Base-by-base conservation (phyloP, 768 basidiomycete genomes). In the Mycena belliarum region DNA sequence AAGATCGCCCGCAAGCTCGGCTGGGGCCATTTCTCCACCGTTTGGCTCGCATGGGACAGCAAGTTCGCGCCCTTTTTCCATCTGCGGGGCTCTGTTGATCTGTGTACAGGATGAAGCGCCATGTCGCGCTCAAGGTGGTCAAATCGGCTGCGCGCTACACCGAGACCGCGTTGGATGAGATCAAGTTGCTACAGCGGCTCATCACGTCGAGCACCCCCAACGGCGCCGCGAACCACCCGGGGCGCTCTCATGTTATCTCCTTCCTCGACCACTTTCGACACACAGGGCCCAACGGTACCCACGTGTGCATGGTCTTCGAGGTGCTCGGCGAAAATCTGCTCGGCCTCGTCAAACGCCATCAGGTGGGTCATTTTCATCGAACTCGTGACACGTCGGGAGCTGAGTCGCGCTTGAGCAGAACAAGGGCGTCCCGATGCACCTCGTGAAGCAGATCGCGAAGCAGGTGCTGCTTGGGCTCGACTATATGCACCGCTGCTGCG, bases 291-390 rank as follows among this genome's bases (percentile, higher is more conserved):
- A 97, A 99, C 71, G 97, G 97, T 35, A 88, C 84, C 16, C 97
- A 99, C 74, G 91, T 99, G 65, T 98, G 97, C 81, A 98, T 99
- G 97, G 95, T 97, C 15, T 98, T 98, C 68, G 97, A 99, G 73
- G 97, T 98, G 24, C 83, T 99, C 10, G 97, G 96, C 59, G 96
- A 99, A 75, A 98, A 96, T 70, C 79, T 99, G 3, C 84, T 98
- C 3, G 95, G 90, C 6, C 83, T 99, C 66, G 97, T 98, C 82
- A 98, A 97, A 75, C 85, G 96, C 12, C 94, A 98, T 76, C 95
- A 63, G 58, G 62, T 51, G 33, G 26, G 45, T n/a, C 8, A 21
- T 15, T 16, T 18, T 29, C 26, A 10, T n/a, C n/a, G n/a, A n/a
- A n/a, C n/a, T n/a, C n/a, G n/a, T n/a, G n/a, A n/a, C n/a, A n/a